Conservation (phyloP, 768 basidiomycete genomes). For the Leucogyrophana mollusca region DNA sequence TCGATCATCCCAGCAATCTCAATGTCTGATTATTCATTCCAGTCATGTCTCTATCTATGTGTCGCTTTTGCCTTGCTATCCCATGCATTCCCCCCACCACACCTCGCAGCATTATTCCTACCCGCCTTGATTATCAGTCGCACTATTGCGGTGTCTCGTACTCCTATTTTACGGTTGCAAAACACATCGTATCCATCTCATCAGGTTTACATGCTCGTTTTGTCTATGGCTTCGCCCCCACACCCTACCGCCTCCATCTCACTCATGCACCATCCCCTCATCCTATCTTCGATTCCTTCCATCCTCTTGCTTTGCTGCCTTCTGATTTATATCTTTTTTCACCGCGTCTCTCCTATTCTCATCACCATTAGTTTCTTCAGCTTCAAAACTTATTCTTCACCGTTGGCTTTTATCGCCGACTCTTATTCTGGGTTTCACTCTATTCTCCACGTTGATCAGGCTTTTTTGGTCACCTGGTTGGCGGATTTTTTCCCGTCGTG, state of each 20-base stretch:
- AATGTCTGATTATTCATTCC: conserved; percentile 38
- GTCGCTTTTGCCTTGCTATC: conserved; percentile 37
- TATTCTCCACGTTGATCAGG: no score
- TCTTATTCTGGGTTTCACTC: conserved; percentile 17
- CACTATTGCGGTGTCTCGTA: background rate
- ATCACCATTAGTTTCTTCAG: conserved; percentile 21
- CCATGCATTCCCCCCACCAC: conserved; percentile 28
- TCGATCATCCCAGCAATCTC: conserved; percentile 33
- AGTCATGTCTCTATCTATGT: conserved; percentile 35
- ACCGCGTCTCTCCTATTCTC: conserved; percentile 21
- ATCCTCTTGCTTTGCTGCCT: conserved; percentile 8
- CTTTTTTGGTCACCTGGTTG: no score
- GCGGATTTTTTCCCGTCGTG: background rate
- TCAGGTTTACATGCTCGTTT: conserved; percentile 33
- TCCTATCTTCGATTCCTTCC: conserved; percentile 10
- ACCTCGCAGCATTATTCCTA: conserved; percentile 22
- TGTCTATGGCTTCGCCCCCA: conserved; percentile 22
- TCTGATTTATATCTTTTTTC: conserved; percentile 10
- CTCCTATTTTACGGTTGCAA: conserved; percentile 12
- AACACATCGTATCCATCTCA: conserved; percentile 34
- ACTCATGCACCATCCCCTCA: conserved; percentile 23
- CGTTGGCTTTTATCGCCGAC: conserved; percentile 21
- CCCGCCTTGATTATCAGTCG: conserved; percentile 20
- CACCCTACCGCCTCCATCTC: conserved; percentile 16
- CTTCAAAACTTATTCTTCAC: conserved; percentile 25